phyloP scores from a whole-genome alignment of 2,329 filamentous ascomycete genomes.

The Phoma sp. region DNA sequence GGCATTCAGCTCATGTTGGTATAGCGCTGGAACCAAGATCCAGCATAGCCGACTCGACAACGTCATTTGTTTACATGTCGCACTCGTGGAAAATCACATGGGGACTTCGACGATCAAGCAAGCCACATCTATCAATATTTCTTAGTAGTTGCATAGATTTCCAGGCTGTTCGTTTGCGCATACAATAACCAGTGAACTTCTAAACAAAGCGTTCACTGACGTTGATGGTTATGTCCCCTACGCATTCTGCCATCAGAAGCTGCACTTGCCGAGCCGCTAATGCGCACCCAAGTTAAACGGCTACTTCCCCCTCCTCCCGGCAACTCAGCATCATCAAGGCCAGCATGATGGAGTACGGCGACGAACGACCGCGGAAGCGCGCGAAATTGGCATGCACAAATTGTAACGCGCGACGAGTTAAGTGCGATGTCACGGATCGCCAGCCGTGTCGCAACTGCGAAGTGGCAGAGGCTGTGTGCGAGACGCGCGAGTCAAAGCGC shows the following conservation, averaged over 20 bases:
- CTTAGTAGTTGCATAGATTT: too few relatives aligned
- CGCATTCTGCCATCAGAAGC: not conserved
- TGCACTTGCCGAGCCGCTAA: conserved; percentile 23
- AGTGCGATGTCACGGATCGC: conserved; percentile 55
- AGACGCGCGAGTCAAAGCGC: conserved; percentile 53
- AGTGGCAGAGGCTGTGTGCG: conserved; percentile 48
- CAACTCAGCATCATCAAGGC: conserved; percentile 18
- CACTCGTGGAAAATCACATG: not conserved
- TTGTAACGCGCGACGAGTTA: conserved; percentile 56
- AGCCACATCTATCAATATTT: too few relatives aligned
- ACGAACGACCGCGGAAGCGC: conserved; percentile 39
- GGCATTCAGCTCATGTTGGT: not conserved
- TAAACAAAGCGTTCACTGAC: not conserved
- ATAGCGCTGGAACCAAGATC: not conserved
- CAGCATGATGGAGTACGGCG: conserved; percentile 21
- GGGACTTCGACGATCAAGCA: not conserved
- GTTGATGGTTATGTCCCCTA: not conserved
- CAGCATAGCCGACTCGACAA: conserved; percentile 33
- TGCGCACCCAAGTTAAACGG: conserved; percentile 22
- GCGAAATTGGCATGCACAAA: conserved; percentile 55
- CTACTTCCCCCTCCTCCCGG: conserved; percentile 29
- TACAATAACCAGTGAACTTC: too few relatives aligned
- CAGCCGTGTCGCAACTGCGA: conserved; percentile 55
- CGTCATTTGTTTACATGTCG: conserved; percentile 3
- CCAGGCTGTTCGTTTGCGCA: too few relatives aligned